These are phyloP conservation scores for Hypoxylon sp. DNA, from an alignment of 2,329 filamentous ascomycete genomes.

Conservation along the genomic window DNA sequence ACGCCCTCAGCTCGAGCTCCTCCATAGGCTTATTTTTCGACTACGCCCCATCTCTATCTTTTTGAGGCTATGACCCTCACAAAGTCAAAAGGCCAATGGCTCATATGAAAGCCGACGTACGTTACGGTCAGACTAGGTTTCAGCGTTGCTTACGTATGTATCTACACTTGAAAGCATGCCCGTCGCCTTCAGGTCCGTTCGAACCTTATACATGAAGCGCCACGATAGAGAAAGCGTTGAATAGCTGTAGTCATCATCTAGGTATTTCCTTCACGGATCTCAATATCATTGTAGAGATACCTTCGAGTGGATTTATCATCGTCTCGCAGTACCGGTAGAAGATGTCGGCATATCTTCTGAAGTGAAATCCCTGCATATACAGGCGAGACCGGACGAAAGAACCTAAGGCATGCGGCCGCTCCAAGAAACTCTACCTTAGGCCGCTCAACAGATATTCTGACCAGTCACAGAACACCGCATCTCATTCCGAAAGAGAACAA, in stretches of 20 bases:
- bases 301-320: too few relatives aligned
- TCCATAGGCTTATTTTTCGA: neutral
- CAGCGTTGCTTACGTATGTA: neutral
- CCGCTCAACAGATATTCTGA: neutral
- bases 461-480: neutral
- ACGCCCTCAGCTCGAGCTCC: neutral
- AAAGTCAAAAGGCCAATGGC: constrained; percentile 18
- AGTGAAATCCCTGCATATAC: too few relatives aligned
- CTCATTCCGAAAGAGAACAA: neutral
- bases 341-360: too few relatives aligned
- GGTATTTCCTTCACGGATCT: too few relatives aligned
- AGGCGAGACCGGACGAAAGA: too few relatives aligned
- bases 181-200: constrained; percentile 3
- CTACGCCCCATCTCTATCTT: neutral
- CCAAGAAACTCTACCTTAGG: too few relatives aligned
- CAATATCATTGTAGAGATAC: too few relatives aligned
- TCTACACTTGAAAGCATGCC: neutral
- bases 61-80: neutral
- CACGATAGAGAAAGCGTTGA: neutral
- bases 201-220: constrained; percentile 18
- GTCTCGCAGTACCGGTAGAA: too few relatives aligned
- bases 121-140: constrained; percentile 10
- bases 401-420: too few relatives aligned
- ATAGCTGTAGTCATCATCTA: too few relatives aligned
- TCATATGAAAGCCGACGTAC: constrained; percentile 5